Evolutionary conservation across 441 rosid species (phyloP).

Genomic region (Rhodomyrtus psidioides): DNA sequence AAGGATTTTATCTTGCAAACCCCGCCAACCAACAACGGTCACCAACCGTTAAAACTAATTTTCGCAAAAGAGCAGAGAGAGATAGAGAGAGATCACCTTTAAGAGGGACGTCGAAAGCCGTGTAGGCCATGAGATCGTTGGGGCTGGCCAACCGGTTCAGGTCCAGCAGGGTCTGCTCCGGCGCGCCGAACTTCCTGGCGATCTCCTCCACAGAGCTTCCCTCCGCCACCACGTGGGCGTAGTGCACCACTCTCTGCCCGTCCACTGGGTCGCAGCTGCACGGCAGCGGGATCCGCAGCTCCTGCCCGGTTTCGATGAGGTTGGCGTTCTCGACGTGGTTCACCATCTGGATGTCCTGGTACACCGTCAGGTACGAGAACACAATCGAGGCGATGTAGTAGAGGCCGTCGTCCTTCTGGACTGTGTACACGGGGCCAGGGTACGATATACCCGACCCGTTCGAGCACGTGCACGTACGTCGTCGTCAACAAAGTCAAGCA

Average conservation of each 20-base stretch:
- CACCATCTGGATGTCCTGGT: constrained; percentile 19
- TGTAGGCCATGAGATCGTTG: not conserved
- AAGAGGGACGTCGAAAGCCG: constrained; percentile 4
- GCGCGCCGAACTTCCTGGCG: not conserved
- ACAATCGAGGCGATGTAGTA: constrained; percentile 38
- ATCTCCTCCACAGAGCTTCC: constrained; percentile 11
- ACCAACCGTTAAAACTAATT: not conserved
- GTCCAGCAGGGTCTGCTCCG: not conserved
- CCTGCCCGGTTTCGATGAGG: constrained; percentile 17
- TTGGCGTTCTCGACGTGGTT: constrained; percentile 20
- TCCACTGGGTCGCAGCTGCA: constrained; percentile 7
- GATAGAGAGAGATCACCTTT: not conserved
- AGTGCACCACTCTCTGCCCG: not conserved
- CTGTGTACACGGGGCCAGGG: constrained; percentile 38
- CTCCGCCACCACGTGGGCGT: constrained; percentile 5
- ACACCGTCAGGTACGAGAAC: constrained; percentile 26
- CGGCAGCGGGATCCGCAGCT: constrained; percentile 10
- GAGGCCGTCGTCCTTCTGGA: constrained; percentile 31
- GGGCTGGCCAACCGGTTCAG: not conserved
- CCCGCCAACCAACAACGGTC: not conserved
- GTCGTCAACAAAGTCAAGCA: not conserved
- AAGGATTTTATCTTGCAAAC: not conserved
- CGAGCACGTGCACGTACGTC: constrained; percentile 36
- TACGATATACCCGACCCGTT: constrained; percentile 60
- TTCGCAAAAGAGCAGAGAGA: not conserved